Evolutionary conservation across 192 early-diverging fungal genomes (phyloP), one percentile per base, ranked within the genome.

Genomic region (Coemansia sp.): DNA sequence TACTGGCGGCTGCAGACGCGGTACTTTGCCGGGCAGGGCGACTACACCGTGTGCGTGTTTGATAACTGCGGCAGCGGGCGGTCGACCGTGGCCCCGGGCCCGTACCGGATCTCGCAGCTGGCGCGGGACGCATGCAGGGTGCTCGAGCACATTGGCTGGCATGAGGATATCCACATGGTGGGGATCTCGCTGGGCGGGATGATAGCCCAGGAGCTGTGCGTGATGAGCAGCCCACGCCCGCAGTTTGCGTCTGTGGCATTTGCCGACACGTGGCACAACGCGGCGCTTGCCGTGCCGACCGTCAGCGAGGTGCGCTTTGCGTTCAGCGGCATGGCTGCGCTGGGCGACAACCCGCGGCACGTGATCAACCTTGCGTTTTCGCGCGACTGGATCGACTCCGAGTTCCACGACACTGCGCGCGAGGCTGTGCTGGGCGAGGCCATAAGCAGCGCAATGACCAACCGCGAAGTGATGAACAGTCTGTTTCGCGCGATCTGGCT

Each of bases 131-230:
- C 88, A 0, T 61, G 76, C 11, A 80, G 83, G 9, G 69, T 95
- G 18, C 68, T 94, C 54, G 84, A 84, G 48, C 82, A 83, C n/a
- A 60, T 94, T 12, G 89, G 82, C 0, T 95, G 93, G 93, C 81
- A 48, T 2, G 48, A 69, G 6, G 60, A 86, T 31, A 75, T 93
- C 19, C 88, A 92, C 63, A 19, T 93, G n/a, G 86, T 88, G 33
- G 93, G 93, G 6, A 77, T 93, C 5, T 92, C 90, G 0, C 81
- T 95, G 84, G 91, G 92, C 19, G 89, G 89, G 22, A 95, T 93
- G 93, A 88, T 95, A 49, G 73, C 89, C 0, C 84, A 89, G 56
- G 89, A 94, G 56, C 61, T 94, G 53, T 82, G 75, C 11, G 30
- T 81, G 24, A 66, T 84, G 25, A 45, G 61, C 22, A 51, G 18